Percentiles rank a stretch among this genome's conserved stretches.
Evolutionary conservation across 2,329 filamentous ascomycete genomes (phyloP).

Genomic region (Macrophomina pseudophaseolina): DNA sequence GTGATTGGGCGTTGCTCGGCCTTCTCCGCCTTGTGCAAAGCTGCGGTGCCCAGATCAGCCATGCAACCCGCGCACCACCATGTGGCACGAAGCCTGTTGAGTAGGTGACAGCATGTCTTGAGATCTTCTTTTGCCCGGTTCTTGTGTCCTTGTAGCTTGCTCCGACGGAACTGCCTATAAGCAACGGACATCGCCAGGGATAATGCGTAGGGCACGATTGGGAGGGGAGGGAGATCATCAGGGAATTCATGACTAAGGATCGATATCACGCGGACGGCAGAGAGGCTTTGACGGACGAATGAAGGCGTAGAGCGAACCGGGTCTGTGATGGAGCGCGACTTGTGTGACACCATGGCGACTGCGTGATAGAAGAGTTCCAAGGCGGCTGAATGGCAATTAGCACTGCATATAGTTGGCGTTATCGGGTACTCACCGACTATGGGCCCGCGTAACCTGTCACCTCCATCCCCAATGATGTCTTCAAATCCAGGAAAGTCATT

Average conservation of each 20-base stretch:
- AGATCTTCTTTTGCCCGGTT: conserved; percentile 53
- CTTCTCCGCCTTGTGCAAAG: conserved; percentile 42
- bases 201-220: conserved; percentile 62
- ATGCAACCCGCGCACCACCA: conserved; percentile 56
- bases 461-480: conserved; percentile 48
- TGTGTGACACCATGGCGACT: conserved; percentile 62
- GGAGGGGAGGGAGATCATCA: conserved; percentile 56
- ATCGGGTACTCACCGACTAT: conserved; percentile 40
- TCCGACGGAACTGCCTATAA: conserved; percentile 61
- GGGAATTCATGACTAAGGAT: conserved; percentile 54
- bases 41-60: conserved; percentile 47
- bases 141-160: conserved; percentile 54
- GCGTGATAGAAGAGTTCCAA: conserved; percentile 63
- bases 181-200: conserved; percentile 61
- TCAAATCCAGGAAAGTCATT: conserved; percentile 53
- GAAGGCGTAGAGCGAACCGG: conserved; percentile 56
- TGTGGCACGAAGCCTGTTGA: conserved; percentile 50
- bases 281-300: conserved; percentile 59
- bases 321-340: conserved; percentile 51
- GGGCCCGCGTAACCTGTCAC: conserved; percentile 44
- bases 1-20: conserved; percentile 28
- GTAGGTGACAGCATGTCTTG: conserved; percentile 49
- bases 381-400: conserved; percentile 1
- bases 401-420: neutral
- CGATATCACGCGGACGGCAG: conserved; percentile 61